A percentile compares a stretch with the other conserved stretches of the same genome.
phyloP scores from a whole-genome alignment of 257 asterid species.

The Thymus quinquecostatus region DNA sequence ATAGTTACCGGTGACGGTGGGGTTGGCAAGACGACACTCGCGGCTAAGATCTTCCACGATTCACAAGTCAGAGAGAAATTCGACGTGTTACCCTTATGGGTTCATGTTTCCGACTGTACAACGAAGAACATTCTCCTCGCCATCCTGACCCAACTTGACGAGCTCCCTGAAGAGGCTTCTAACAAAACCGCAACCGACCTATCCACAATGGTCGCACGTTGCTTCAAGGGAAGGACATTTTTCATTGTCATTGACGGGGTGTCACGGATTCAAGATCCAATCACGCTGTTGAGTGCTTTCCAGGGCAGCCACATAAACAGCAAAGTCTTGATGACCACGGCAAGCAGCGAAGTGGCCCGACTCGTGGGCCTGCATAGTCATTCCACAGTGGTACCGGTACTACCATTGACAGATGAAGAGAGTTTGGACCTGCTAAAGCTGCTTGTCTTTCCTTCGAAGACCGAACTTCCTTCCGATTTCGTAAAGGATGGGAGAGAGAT shows the following conservation, averaged over 20 bases:
- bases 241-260: too few relatives aligned
- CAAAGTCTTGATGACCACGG: conserved; percentile 49
- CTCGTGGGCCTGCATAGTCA: conserved; percentile 7
- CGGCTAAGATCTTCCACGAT: conserved; percentile 40
- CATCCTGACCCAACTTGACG: conserved; percentile 36
- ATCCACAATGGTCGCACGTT: too few relatives aligned
- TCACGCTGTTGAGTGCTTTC: background rate
- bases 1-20: conserved; percentile 57
- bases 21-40: conserved; percentile 53
- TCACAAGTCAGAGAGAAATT: conserved; percentile 33
- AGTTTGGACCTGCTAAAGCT: conserved; percentile 41
- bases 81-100: conserved; percentile 41
- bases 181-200: too few relatives aligned
- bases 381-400: conserved; percentile 25
- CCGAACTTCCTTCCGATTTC: too few relatives aligned
- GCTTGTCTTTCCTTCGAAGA: conserved; percentile 21
- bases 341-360: conserved; percentile 29
- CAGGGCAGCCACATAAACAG: conserved; percentile 13
- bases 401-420: conserved; percentile 36
- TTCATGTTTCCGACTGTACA: conserved; percentile 37
- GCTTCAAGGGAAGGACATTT: too few relatives aligned
- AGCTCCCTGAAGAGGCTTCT: background rate
- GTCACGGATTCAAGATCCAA: too few relatives aligned
- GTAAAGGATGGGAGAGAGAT: too few relatives aligned
- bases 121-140: conserved; percentile 38